These are phyloP conservation scores for Kazachstania taianensis DNA, from an alignment of 805 yeast species.

Conservation along the genomic window DNA sequence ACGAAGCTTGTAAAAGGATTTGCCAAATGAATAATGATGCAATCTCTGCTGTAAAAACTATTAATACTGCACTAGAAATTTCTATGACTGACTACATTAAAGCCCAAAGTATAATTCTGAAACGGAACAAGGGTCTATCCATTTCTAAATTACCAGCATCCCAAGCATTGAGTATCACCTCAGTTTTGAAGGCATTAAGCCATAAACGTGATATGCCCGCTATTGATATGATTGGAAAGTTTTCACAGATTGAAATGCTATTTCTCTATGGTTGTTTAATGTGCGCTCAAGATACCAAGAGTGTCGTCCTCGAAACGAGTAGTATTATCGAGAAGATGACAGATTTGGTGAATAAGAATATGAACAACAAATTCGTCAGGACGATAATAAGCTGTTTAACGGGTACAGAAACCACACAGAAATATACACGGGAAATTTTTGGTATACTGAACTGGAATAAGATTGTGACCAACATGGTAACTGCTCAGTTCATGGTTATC, in stretches of 20 bases:
- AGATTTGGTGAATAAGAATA: no score
- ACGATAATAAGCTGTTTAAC: no score
- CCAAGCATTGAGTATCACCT: conserved; percentile 53
- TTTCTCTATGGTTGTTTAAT: conserved; percentile 1
- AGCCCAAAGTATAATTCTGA: no score
- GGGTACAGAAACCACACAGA: no score
- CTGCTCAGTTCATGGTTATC: no score
- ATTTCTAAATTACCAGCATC: conserved; percentile 29
- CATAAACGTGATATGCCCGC: conserved; percentile 48
- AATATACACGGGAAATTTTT: no score
- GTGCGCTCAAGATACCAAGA: background rate
- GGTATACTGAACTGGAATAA: no score
- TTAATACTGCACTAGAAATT: conserved; percentile 6
- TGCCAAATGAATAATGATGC: conserved; percentile 51
- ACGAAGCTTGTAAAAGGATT: conserved; percentile 18
- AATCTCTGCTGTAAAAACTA: conserved; percentile 27
- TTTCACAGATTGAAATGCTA: background rate
- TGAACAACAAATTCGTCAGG: no score
- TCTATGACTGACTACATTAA: conserved; percentile 14
- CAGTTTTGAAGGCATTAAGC: conserved; percentile 64
- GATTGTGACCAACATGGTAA: no score
- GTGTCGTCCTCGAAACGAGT: no score
- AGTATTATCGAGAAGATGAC: no score
- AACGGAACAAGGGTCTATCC: conserved; percentile 8
- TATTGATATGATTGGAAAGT: background rate